Conservation (phyloP, 1,284 basidiomycete genomes). For the Trichosporon coremiiforme region DNA sequence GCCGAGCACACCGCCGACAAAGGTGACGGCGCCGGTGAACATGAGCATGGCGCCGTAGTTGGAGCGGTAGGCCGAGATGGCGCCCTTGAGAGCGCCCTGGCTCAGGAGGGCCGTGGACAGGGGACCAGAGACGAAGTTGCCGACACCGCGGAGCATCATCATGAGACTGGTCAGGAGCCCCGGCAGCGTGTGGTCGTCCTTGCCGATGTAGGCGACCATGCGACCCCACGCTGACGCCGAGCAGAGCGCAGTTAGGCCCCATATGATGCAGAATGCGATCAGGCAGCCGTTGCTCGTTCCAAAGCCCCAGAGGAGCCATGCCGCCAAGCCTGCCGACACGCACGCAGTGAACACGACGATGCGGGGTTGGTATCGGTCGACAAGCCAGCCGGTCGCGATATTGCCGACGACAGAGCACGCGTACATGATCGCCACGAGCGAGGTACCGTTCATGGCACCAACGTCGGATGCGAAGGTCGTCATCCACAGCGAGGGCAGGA, state of each 20-base stretch:
- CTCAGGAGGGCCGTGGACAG: conserved; percentile 43
- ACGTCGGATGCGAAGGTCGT: conserved; percentile 52
- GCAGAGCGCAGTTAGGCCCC: conserved; percentile 41
- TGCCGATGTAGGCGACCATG: conserved; percentile 22
- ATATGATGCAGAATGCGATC: conserved; percentile 40
- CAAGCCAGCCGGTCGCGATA: conserved; percentile 45
- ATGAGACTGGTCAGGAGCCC: conserved; percentile 48
- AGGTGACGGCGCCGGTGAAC: conserved; percentile 40
- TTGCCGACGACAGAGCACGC: conserved; percentile 50
- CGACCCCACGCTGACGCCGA: conserved; percentile 28
- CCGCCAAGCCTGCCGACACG: conserved; percentile 41
- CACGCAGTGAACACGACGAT: conserved; percentile 44
- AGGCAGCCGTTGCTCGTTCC: conserved; percentile 40
- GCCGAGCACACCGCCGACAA: conserved; percentile 31
- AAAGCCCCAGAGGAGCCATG: conserved; percentile 55
- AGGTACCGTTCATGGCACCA: conserved; percentile 45
- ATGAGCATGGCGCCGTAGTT: conserved; percentile 35
- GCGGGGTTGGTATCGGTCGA: conserved; percentile 45
- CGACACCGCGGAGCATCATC: conserved; percentile 48
- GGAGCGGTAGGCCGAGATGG: conserved; percentile 46
- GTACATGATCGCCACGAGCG: conserved; percentile 52
- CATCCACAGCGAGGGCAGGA: conserved; percentile 52
- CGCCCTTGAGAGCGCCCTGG: conserved; percentile 34
- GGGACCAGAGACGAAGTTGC: conserved; percentile 51
- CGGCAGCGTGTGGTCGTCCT: conserved; percentile 48